Conservation (phyloP, 805 yeast genomes). For the Yamadazyma tumulicola region DNA sequence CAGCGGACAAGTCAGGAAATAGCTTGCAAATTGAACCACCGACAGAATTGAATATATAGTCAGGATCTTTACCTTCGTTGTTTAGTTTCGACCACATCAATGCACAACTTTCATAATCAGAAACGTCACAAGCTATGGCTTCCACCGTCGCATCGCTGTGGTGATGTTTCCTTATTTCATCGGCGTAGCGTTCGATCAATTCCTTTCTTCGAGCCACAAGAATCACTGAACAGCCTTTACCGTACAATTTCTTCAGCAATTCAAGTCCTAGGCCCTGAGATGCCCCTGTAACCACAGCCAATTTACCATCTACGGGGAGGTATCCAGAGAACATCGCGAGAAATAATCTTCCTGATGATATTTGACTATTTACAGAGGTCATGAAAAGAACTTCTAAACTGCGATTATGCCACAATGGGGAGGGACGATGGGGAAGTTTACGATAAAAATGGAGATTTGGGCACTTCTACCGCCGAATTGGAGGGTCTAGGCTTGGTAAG, state of each 20-base stretch:
- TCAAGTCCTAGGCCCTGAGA: conserved; percentile 92
- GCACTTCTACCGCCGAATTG: conserved; percentile 18
- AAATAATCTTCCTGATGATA: background rate
- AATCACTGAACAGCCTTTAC: conserved; percentile 59
- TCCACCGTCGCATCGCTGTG: conserved; percentile 14
- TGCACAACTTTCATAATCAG: conserved; percentile 50
- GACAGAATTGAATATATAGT: conserved; percentile 79
- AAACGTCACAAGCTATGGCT: conserved; percentile 62
- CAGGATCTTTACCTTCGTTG: conserved; percentile 48
- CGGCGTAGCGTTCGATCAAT: conserved; percentile 26
- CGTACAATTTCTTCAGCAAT: conserved; percentile 56
- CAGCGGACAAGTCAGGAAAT: conserved; percentile 60
- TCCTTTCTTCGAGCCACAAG: conserved; percentile 73
- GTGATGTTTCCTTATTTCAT: background rate
- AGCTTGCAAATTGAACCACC: conserved; percentile 81
- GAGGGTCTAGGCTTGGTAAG: conserved; percentile 25
- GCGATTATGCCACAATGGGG: too few relatives aligned
- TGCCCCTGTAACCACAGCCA: conserved; percentile 84
- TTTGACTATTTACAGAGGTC: too few relatives aligned
- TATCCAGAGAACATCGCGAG: conserved; percentile 7
- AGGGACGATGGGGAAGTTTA: background rate
- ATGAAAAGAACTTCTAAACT: too few relatives aligned
- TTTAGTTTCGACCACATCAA: conserved; percentile 38
- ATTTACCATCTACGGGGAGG: conserved; percentile 41
- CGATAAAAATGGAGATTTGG: conserved; percentile 28